Evolutionary conservation across 306 rosid species (phyloP).

Genomic region (Luffa acutangula): DNA sequence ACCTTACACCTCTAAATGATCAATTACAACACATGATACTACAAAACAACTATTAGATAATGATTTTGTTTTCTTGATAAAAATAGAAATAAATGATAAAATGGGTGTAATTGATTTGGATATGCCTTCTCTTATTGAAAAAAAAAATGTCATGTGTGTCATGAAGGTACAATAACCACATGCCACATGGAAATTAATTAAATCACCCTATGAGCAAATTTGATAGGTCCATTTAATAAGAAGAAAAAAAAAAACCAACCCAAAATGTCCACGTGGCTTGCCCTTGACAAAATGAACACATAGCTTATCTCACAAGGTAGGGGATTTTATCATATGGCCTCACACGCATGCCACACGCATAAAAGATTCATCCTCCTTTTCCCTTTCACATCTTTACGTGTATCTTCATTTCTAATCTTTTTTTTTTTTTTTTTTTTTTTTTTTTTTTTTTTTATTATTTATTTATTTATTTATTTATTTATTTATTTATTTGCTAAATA

Average conservation of each 20-base stretch:
- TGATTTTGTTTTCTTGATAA: too few species aligned
- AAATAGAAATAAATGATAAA: neutral
- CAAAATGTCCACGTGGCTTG: neutral
- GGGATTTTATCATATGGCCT: neutral
- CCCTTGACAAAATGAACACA: neutral
- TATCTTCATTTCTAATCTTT: neutral
- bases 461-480: too few species aligned
- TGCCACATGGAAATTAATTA: neutral
- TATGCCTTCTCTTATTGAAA: neutral
- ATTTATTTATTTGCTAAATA: too few species aligned
- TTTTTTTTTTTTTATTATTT: too few species aligned
- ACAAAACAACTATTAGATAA: too few species aligned
- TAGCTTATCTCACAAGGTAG: neutral
- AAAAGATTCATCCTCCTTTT: neutral
- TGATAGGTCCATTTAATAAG: neutral
- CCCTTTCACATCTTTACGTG: neutral
- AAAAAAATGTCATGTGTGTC: neutral
- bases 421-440: neutral
- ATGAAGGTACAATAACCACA: neutral
- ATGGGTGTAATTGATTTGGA: neutral
- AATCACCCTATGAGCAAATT: neutral
- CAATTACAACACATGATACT: too few species aligned
- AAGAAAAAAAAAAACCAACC: neutral
- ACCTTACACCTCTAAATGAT: too few species aligned
- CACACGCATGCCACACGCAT: neutral